Base-by-base conservation (phyloP, 306 rosid species). In the Cucurbita ficifolia region DNA sequence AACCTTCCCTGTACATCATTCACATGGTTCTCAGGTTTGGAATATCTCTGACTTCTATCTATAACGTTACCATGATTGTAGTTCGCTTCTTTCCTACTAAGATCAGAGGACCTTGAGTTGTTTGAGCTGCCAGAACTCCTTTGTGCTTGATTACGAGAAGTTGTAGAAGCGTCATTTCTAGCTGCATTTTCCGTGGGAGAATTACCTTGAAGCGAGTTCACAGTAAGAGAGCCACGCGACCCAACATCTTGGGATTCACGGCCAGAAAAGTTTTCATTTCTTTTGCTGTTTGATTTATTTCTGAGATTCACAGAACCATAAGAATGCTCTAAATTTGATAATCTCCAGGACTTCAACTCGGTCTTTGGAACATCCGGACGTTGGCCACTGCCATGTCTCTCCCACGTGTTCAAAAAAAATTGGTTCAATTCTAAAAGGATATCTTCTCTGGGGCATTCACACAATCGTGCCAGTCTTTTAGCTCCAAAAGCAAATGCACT, bases 401-500 rank as follows among this genome's bases (percentile, higher is more conserved):
- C 96, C 99, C 97, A 95, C 49, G 99, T 95, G 84, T 95, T 95
- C 74, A 82, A 71, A 80, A 95, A 95, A 86, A 95, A 95, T 68
- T 89, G 96, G 79, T 91, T 89, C 80, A 95, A 89, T 88, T 95
- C 99, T 21, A 70, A 78, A 80, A 60, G 65, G 67, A 91, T 77
- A 17, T 89, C 93, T 53, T 89, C 96, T 74, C 88, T 81, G 18
- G 96, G 90, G 83, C 99, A 95, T 70, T 95, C 96, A 73, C 88
- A 92, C 80, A 95, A 83, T 58, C 92, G 84, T 64, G 96, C 96
- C 81, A 95, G 87, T 79, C 81, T 79, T 81, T 88, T 91, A 76
- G 96, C 92, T 76, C 99, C 99, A 84, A 89, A 95, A 12, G 93
- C 87, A 82, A 95, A 91, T 75, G 99, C 99, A 83, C 99, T 95